Evolutionary conservation across 805 yeast genomes (phyloP), one percentile per base, ranked within the genome.

Genomic region (Pichia pseudocactophila): DNA sequence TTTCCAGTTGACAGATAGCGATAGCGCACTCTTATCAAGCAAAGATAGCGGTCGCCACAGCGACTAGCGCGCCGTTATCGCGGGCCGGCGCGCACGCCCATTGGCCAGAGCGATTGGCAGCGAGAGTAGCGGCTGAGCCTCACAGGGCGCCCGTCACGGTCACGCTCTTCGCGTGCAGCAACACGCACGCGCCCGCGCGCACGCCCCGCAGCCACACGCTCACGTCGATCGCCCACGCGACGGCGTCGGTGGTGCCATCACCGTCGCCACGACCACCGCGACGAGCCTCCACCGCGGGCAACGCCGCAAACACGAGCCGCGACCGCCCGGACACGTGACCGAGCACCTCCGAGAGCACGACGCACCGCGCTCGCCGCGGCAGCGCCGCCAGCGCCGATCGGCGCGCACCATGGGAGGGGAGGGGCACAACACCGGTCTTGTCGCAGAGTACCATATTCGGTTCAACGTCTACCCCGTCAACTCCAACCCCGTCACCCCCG

Each of bases 141-240:
- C 28, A 46, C 48, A 90, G 66, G 28, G 95, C 92, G 6, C 97
- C 89, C 0, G 98, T 90, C 2, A 90, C 98, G 0, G 98, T 92
- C 70, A 92, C 88, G 0, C 95, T 82, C 64, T 87, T 95, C 0
- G 97, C 86, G 56, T 92, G 90, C 42, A 92, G 71, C 47, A 92
- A 62, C 58, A 92, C 58, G 1, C 78, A 71, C 0, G 97, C 96
- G 0, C 96, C 35, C 78, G 75, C 43, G 90, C 70, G 92, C 96
- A 86, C 6, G 83, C 61, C 37, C 88, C 82, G 40, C n/a, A n/a
- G n/a, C n/a, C n/a, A n/a, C n/a, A n/a, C n/a, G n/a, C n/a, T n/a
- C n/a, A 90, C 66, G 51, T 81, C 80, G 43, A 78, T 77, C 13
- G 84, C 76, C 57, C 88, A n/a, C n/a, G n/a, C n/a, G n/a, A n/a